phyloP scores from a whole-genome alignment of 2,329 filamentous ascomycete genomes.

The Fusarium metavorans region DNA sequence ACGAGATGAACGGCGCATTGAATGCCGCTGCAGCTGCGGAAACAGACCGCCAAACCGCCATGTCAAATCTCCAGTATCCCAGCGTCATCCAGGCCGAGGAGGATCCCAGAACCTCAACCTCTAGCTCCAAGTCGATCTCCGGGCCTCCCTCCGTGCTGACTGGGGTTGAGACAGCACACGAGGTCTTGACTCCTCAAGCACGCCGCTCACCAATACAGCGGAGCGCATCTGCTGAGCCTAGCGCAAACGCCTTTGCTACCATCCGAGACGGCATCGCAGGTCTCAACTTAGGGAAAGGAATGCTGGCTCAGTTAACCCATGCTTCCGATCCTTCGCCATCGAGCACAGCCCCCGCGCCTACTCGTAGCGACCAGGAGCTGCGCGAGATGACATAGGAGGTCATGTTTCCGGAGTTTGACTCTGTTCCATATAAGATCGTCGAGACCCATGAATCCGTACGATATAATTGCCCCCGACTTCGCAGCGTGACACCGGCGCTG shows the following conservation, averaged over 20 bases:
- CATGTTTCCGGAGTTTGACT: conserved; percentile 50
- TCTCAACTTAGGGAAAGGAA: conserved; percentile 61
- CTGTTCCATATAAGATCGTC: conserved; percentile 49
- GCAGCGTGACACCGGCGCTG: neutral
- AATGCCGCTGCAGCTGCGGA: conserved; percentile 66
- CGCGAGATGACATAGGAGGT: conserved; percentile 60
- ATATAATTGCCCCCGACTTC: conserved; percentile 16
- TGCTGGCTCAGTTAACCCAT: conserved; percentile 52
- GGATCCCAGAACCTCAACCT: conserved; percentile 41
- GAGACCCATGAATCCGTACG: conserved; percentile 46
- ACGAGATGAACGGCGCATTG: conserved; percentile 88
- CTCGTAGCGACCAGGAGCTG: conserved; percentile 56
- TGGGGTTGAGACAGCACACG: conserved; percentile 69
- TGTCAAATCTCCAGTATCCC: conserved; percentile 50
- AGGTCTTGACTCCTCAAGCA: conserved; percentile 59
- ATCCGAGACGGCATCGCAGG: conserved; percentile 62
- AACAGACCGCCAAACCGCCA: conserved; percentile 53
- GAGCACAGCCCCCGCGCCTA: conserved; percentile 26
- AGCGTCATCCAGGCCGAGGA: conserved; percentile 43
- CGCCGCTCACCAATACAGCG: conserved; percentile 54
- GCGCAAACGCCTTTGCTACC: conserved; percentile 57
- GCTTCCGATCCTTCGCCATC: conserved; percentile 39
- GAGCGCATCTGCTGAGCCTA: conserved; percentile 59
- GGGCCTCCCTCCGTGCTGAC: conserved; percentile 67
- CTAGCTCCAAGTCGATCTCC: conserved; percentile 53